Conservation (phyloP, 2,329 filamentous ascomycete genomes). For the Alternaria viburni region DNA sequence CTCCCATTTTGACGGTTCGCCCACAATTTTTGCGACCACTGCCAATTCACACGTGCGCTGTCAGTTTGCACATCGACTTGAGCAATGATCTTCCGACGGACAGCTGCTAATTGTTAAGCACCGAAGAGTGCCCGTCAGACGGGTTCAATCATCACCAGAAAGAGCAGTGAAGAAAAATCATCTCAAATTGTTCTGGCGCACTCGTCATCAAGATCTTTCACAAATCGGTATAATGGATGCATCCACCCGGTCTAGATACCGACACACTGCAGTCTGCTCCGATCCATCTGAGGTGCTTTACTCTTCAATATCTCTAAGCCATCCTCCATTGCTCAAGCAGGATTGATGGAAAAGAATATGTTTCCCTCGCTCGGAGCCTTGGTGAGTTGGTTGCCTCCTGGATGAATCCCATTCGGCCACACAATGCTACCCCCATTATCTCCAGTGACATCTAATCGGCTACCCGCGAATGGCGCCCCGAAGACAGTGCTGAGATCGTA, state of each 20-base stretch:
- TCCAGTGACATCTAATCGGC: constrained; percentile 26
- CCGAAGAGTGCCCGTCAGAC: not conserved
- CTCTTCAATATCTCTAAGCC: not conserved
- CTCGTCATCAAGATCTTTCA: not conserved
- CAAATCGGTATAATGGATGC: not conserved
- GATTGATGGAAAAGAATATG: constrained; percentile 28
- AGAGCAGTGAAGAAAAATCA: not conserved
- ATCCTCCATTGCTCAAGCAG: not conserved
- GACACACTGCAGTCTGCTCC: not conserved
- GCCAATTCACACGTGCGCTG: constrained; percentile 11
- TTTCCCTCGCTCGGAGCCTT: constrained; percentile 24
- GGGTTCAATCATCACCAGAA: not conserved
- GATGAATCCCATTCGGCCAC: constrained; percentile 32
- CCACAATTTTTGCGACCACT: constrained; percentile 16
- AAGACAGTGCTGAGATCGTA: constrained; percentile 35
- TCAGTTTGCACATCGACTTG: not conserved
- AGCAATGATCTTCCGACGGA: constrained; percentile 9
- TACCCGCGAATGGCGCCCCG: constrained; percentile 37
- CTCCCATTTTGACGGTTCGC: constrained; percentile 8
- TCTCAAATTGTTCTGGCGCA: not conserved
- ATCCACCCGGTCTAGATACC: not conserved
- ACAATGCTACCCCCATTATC: constrained; percentile 26
- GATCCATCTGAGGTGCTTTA: not conserved
- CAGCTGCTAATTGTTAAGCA: not conserved
- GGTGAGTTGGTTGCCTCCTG: constrained; percentile 32